Percentiles rank a stretch among this genome's conserved stretches.
These are phyloP conservation scores for Vitis labrusca DNA, from an alignment of 164 flowering plant species.

Conservation along the genomic window DNA sequence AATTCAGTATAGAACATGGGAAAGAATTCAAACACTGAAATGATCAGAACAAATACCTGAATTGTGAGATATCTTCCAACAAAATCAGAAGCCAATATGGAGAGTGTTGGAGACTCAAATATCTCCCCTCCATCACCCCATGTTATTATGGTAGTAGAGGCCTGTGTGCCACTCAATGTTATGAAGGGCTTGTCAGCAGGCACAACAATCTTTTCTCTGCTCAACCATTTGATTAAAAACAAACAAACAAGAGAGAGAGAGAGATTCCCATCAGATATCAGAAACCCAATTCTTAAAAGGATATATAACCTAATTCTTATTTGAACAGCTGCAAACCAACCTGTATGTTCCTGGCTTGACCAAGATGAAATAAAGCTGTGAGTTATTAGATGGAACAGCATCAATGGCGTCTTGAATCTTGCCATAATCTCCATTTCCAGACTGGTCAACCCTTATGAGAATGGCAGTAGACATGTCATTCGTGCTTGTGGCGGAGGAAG, in stretches of 20 bases:
- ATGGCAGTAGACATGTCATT: constrained; percentile 39
- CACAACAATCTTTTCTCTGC: constrained; percentile 63
- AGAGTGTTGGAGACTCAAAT: constrained; percentile 42
- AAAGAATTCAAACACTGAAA: neutral
- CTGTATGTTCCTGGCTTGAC: constrained; percentile 67
- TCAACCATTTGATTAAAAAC: neutral
- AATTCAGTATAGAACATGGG: too few species aligned
- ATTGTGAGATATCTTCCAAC: constrained; percentile 62
- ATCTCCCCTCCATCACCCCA: constrained; percentile 50
- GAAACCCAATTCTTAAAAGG: too few species aligned
- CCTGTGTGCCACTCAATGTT: constrained; percentile 58
- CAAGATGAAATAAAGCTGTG: constrained; percentile 40
- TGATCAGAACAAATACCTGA: constrained; percentile 35
- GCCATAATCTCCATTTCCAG: constrained; percentile 61
- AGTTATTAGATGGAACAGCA: constrained; percentile 52
- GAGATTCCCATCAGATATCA: too few species aligned
- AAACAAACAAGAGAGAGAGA: neutral
- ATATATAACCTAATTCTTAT: too few species aligned
- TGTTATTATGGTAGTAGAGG: constrained; percentile 46
- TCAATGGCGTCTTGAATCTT: constrained; percentile 77
- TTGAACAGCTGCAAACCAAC: constrained; percentile 13
- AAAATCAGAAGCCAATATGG: constrained; percentile 67
- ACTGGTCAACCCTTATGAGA: constrained; percentile 62
- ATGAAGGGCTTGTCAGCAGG: constrained; percentile 73
- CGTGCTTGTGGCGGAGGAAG: constrained; percentile 8